These are phyloP conservation scores for Blepharisma stoltei DNA, from an alignment of 73 alveolate species.

Conservation along the genomic window DNA sequence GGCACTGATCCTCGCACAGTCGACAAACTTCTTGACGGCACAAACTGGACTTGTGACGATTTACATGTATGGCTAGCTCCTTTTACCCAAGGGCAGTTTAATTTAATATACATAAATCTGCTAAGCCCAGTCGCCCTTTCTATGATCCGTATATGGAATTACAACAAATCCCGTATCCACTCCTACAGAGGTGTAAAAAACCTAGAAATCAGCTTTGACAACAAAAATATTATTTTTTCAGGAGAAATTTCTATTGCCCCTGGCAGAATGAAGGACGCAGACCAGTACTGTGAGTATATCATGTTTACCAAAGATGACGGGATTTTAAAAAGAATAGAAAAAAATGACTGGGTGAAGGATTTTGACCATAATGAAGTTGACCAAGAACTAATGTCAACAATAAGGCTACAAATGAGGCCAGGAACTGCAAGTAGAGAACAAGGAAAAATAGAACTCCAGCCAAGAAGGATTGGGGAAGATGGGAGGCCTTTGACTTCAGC, in stretches of 20 bases:
- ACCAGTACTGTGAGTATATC: slow-evolving; percentile 62
- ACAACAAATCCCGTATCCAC: slow-evolving; percentile 81
- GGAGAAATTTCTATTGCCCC: slow-evolving; percentile 75
- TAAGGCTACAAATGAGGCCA: slow-evolving; percentile 41
- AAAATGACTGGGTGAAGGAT: slow-evolving; percentile 72
- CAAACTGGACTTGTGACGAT: slow-evolving; percentile 72
- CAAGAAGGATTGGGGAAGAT: slow-evolving; percentile 39
- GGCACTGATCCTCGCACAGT: slow-evolving; percentile 84
- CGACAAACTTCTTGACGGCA: slow-evolving; percentile 80
- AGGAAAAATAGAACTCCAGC: not conserved
- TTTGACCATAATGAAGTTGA: slow-evolving; percentile 32
- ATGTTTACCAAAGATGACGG: slow-evolving; percentile 65
- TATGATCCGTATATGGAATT: slow-evolving; percentile 88
- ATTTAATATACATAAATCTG: slow-evolving; percentile 60
- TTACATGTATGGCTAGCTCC: slow-evolving; percentile 89
- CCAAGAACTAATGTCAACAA: slow-evolving; percentile 41
- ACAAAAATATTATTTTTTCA: slow-evolving; percentile 49
- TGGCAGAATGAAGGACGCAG: slow-evolving; percentile 65
- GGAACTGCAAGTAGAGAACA: slow-evolving; percentile 44
- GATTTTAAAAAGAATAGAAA: slow-evolving; percentile 52
- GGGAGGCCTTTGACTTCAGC: slow-evolving; percentile 64
- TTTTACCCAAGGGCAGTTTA: slow-evolving; percentile 69
- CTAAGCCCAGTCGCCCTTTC: slow-evolving; percentile 39
- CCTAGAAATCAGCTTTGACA: slow-evolving; percentile 45
- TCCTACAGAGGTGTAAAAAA: slow-evolving; percentile 82